Evolutionary conservation across 2,329 filamentous ascomycete genomes (phyloP).

Genomic region (Coleophoma eucalyptorum): DNA sequence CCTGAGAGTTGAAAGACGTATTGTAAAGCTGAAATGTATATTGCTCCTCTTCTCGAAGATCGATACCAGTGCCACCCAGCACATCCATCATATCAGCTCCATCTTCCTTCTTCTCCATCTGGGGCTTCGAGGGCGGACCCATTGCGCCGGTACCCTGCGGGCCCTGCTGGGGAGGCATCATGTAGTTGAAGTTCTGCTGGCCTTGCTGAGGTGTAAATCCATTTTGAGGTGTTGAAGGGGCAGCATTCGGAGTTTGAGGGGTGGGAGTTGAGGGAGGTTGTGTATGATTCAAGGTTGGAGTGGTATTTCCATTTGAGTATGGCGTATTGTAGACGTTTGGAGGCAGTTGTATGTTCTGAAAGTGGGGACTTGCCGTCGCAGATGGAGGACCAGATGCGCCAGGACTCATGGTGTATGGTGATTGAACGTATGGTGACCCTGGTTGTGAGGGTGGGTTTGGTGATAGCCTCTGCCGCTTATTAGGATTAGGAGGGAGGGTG

Average conservation of each 20-base stretch:
- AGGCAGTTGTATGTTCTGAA: constrained; percentile 20
- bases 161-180: constrained; percentile 14
- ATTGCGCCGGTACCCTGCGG: constrained; percentile 37
- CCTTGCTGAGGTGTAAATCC: constrained; percentile 3
- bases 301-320: constrained; percentile 26
- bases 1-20: constrained; percentile 41
- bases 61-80: constrained; percentile 78
- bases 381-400: constrained; percentile 24
- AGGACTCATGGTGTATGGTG: constrained; percentile 47
- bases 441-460: constrained; percentile 67
- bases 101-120: constrained; percentile 52
- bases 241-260: not conserved
- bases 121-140: constrained; percentile 57
- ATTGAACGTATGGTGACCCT: constrained; percentile 54
- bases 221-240: constrained; percentile 16
- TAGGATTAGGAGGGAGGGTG: constrained; percentile 62
- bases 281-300: constrained; percentile 18
- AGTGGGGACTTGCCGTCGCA: constrained; percentile 24
- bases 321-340: constrained; percentile 27
- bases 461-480: constrained; percentile 70
- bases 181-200: not conserved
- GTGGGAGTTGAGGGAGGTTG: constrained; percentile 12
- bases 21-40: constrained; percentile 68
- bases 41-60: constrained; percentile 82
- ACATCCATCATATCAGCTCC: constrained; percentile 79